Percentiles rank a stretch among this genome's conserved stretches.
These are phyloP conservation scores for Pythium rhizo-oryzae DNA, from an alignment of 352 stramenopile species.

Conservation along the genomic window DNA sequence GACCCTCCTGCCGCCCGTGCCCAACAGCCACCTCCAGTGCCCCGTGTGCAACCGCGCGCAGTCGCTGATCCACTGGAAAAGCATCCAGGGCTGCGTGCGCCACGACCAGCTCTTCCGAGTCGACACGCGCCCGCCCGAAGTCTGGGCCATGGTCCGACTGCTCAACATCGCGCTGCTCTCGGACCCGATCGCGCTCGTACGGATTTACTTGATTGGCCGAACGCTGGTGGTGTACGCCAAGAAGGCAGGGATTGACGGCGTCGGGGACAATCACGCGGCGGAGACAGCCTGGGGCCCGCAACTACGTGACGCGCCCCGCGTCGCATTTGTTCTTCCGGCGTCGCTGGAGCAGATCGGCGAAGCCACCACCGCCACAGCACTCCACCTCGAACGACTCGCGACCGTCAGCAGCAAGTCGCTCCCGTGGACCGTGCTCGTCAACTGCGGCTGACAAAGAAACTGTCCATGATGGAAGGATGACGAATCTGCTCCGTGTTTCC, in stretches of 20 bases:
- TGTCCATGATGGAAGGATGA: too few species aligned
- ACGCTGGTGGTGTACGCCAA: slow-evolving; percentile 5
- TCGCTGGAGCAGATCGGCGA: background rate
- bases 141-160: slow-evolving; percentile 27
- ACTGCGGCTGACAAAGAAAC: slow-evolving; percentile 13
- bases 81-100: slow-evolving; percentile 7
- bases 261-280: background rate
- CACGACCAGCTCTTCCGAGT: slow-evolving; percentile 25
- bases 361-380: background rate
- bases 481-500: too few species aligned
- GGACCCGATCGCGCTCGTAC: slow-evolving; percentile 18
- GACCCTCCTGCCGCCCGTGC: background rate
- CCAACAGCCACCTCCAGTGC: slow-evolving; percentile 10
- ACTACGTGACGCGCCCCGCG: background rate
- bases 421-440: slow-evolving; percentile 7
- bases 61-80: slow-evolving; percentile 21
- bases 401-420: background rate
- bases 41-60: slow-evolving; percentile 5
- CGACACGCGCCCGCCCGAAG: slow-evolving; percentile 14
- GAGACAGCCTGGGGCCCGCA: background rate
- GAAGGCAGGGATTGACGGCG: background rate
- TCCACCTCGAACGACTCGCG: background rate
- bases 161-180: slow-evolving; percentile 21
- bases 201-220: slow-evolving; percentile 8
- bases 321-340: background rate